Evolutionary conservation across 495 filamentous ascomycete genomes (phyloP).

Genomic region (Massariosphaeria phaeospora): DNA sequence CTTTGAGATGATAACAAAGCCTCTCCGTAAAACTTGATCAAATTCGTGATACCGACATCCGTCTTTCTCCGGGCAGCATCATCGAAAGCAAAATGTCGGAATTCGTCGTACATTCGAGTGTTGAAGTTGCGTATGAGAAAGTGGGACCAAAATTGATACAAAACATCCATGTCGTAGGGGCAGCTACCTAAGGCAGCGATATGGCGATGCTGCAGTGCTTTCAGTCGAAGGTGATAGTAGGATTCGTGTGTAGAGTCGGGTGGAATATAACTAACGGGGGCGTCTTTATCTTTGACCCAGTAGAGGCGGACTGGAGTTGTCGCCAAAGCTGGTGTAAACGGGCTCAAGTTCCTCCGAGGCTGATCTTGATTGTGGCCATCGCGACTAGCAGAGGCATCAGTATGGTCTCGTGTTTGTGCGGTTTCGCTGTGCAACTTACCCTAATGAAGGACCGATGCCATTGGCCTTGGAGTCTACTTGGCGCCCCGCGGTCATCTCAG

Average conservation of each 20-base stretch:
- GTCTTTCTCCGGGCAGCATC: constrained; percentile 52
- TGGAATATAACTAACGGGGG: constrained; percentile 41
- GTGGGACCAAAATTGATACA: constrained; percentile 77
- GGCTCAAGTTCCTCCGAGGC: constrained; percentile 13
- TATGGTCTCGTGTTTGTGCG: constrained; percentile 18
- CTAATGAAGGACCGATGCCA: constrained; percentile 31
- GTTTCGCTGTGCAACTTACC: constrained; percentile 23
- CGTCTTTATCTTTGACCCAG: constrained; percentile 49
- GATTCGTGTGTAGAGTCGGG: constrained; percentile 48
- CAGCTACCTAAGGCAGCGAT: constrained; percentile 47
- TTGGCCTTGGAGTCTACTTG: constrained; percentile 34
- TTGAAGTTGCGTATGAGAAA: constrained; percentile 74
- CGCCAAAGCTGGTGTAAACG: constrained; percentile 5
- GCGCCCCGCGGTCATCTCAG: constrained; percentile 34
- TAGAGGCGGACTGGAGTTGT: constrained; percentile 34
- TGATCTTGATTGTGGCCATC: constrained; percentile 21
- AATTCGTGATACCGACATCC: constrained; percentile 50
- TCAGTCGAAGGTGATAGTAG: constrained; percentile 52
- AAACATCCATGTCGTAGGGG: constrained; percentile 56
- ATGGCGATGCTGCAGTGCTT: constrained; percentile 55
- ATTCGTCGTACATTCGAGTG: constrained; percentile 72
- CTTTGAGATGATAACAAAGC: constrained; percentile 50
- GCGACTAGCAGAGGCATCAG: constrained; percentile 31
- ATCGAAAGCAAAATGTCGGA: constrained; percentile 63
- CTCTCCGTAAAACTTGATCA: constrained; percentile 57